A percentile compares a stretch with the other conserved stretches of the same genome.
These are phyloP conservation scores for Moricandia arvensis DNA, from an alignment of 345 rosid species.

Conservation along the genomic window DNA sequence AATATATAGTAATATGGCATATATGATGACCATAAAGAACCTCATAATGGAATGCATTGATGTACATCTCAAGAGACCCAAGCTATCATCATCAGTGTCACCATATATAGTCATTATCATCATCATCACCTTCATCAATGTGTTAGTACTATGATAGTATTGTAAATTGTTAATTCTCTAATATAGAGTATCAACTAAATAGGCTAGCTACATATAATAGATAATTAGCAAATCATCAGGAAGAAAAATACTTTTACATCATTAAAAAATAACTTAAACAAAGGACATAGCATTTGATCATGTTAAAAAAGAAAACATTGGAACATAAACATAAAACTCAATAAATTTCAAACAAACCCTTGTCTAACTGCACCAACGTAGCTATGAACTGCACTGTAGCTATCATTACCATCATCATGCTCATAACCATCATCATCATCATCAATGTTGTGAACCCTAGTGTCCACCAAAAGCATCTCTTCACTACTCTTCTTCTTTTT, in stretches of 20 bases:
- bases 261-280: background rate
- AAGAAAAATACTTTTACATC: constrained; percentile 58
- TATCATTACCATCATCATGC: constrained; percentile 31
- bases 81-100: constrained; percentile 5
- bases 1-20: background rate
- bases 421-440: constrained; percentile 6
- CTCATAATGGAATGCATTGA: constrained; percentile 19
- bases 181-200: background rate
- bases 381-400: constrained; percentile 35
- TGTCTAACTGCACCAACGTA: constrained; percentile 31
- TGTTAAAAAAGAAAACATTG: constrained; percentile 54
- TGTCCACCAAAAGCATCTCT: constrained; percentile 31
- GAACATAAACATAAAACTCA: constrained; percentile 42
- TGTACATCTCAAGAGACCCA: constrained; percentile 28
- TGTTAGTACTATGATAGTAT: constrained; percentile 20
- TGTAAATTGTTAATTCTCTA: constrained; percentile 4
- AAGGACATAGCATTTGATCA: constrained; percentile 25
- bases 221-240: constrained; percentile 39
- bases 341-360: constrained; percentile 36
- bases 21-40: constrained; percentile 27
- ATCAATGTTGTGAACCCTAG: constrained; percentile 26
- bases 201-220: background rate
- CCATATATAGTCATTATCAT: constrained; percentile 9
- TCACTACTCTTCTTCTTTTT: constrained; percentile 24
- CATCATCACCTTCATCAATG: constrained; percentile 8